These are phyloP conservation scores for Jacaranda mimosifolia DNA, from an alignment of 257 asterid species.

Conservation along the genomic window DNA sequence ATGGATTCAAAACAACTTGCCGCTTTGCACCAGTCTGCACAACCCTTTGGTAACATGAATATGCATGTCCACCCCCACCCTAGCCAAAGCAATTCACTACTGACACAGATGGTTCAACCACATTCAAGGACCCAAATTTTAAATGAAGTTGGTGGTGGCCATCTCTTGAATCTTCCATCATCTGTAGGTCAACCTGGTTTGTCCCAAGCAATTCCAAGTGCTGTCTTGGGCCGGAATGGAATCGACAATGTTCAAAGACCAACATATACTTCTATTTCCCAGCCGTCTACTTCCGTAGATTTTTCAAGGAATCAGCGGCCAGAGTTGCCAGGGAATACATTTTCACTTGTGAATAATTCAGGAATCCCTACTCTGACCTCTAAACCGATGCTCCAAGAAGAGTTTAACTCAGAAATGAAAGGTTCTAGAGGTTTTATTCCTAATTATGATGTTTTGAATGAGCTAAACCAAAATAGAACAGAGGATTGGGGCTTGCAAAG, in stretches of 20 bases:
- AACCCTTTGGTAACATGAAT: slow-evolving; percentile 51
- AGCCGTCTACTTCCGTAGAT: slow-evolving; percentile 54
- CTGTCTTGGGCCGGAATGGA: slow-evolving; percentile 50
- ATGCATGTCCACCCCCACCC: slow-evolving; percentile 55
- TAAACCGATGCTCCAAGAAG: slow-evolving; percentile 46
- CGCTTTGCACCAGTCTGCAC: slow-evolving; percentile 64
- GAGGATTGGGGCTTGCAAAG: slow-evolving; percentile 66
- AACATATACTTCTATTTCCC: slow-evolving; percentile 50
- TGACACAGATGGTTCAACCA: slow-evolving; percentile 56
- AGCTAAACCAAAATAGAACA: slow-evolving; percentile 55
- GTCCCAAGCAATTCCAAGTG: slow-evolving; percentile 47
- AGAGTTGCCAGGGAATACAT: slow-evolving; percentile 47
- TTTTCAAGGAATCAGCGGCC: slow-evolving; percentile 56
- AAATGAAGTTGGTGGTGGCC: slow-evolving; percentile 49
- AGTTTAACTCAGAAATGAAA: slow-evolving; percentile 48
- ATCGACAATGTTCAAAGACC: slow-evolving; percentile 48
- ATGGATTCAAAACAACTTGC: slow-evolving; percentile 85
- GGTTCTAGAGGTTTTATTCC: slow-evolving; percentile 54
- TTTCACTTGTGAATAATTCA: slow-evolving; percentile 48
- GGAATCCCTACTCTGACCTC: slow-evolving; percentile 46
- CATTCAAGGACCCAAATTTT: slow-evolving; percentile 53
- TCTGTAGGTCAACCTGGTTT: slow-evolving; percentile 51
- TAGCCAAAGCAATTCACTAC: slow-evolving; percentile 45
- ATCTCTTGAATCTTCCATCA: slow-evolving; percentile 45
- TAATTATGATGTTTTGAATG: slow-evolving; percentile 53